Evolutionary conservation across 1,284 basidiomycete genomes (phyloP), one percentile per base, ranked within the genome.

Genomic region (Ceratobasidium sp.): DNA sequence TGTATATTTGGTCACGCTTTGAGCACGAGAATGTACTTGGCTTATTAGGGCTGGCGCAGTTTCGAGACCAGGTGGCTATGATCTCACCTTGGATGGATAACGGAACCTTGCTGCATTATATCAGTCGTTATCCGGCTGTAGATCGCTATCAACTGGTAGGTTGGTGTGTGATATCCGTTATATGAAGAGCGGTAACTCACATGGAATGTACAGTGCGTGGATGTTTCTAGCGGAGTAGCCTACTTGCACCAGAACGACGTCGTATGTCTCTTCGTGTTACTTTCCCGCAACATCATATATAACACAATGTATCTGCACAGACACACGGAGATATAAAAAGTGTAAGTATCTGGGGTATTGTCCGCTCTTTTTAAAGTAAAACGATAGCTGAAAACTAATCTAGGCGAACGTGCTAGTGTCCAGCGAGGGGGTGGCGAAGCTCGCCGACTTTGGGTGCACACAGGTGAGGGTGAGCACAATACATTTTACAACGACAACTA

Each of bases 1-100:
- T 75, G 4, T 64, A 51, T 26, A 53, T 10, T 0, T 75, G 72
- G 72, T 66, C 61, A 20, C 42, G 39, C 20, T 39, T 64, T 15
- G 66, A 63, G 23, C 72, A 75, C n/a, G 23, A 44, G 10, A 75
- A 75, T 26, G 23, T 75, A 6, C 49, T 63, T 1, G 33, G 12
- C 28, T 51, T 75, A 18, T 39, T 64, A 20, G 72, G 72, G 2
- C 44, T 75, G 1, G 46, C 60, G 3, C 51, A 51, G 3, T 64
- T 66, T 44, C 60, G 49, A 39, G 56, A 18, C 2, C 46, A 49
- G 1, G 15, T 66, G 3, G 72, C 28, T 10, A 75, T 75, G 72
- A 23, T 75, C 28, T 75, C 61, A 3, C 46, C 60, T 15, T 75
- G 61, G 72, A 75, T 75, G 60, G 61, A 66, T 0, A 64, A 75